phyloP scores from a whole-genome alignment of 176 grass and related monocot genomes.

The Hyparrhenia diplandra region DNA sequence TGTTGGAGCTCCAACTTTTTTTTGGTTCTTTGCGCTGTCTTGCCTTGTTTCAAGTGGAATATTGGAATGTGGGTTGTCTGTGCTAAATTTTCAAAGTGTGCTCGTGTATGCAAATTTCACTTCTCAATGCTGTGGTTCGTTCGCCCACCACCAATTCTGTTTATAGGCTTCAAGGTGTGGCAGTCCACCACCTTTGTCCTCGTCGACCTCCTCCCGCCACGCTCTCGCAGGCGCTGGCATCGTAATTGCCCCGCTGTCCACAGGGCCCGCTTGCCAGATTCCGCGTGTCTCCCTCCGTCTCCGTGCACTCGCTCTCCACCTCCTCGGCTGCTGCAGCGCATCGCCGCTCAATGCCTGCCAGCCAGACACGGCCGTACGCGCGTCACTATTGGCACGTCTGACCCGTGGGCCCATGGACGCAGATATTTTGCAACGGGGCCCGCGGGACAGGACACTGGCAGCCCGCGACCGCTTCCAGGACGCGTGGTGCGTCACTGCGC shows the following conservation, averaged over 20 bases:
- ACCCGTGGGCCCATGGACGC: fast-evolving
- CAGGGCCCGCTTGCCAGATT: not conserved
- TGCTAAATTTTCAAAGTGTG: not conserved
- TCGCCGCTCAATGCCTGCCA: not conserved
- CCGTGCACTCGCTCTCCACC: too few species aligned
- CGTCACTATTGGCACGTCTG: not conserved
- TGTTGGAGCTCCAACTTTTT: not conserved
- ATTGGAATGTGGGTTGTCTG: slow-evolving; percentile 15
- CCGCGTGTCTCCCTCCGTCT: not conserved
- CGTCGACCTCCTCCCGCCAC: too few species aligned
- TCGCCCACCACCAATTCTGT: too few species aligned
- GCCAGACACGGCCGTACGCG: not conserved
- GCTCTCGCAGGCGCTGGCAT: not conserved
- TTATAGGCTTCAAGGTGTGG: not conserved
- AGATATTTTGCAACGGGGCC: not conserved
- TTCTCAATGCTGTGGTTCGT: not conserved
- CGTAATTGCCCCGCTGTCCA: slow-evolving; percentile 14
- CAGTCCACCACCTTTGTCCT: too few species aligned
- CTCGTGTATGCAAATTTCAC: not conserved
- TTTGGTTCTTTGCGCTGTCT: not conserved
- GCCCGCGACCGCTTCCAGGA: too few species aligned
- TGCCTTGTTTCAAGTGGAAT: not conserved
- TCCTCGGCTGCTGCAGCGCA: too few species aligned
- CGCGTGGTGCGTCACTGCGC: too few species aligned
- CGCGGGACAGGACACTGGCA: too few species aligned